Evolutionary conservation across 2,329 filamentous ascomycete species (phyloP), one percentile per base, ranked within the genome.

Genomic region (Teratosphaeria nubilosa): DNA sequence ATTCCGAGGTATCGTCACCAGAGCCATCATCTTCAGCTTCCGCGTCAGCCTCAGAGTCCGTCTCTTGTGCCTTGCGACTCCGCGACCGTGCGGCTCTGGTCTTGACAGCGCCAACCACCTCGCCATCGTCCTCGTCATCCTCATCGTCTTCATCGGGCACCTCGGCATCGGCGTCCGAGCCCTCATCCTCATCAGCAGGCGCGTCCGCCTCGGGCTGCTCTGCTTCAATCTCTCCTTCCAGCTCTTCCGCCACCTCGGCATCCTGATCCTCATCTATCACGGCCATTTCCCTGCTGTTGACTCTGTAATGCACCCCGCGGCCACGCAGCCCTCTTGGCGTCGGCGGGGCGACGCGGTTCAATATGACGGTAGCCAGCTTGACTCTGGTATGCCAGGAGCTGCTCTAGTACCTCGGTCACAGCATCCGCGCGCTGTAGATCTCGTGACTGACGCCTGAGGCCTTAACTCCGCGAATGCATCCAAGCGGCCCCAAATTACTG

Each of bases 121-220:
- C 77, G 50, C 68, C 73, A 51, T 77, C 75, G 16, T 69, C 74
- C 59, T 77, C 76, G n/a, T 78, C 77, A 51, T 71, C 65, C 56
- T 76, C 78, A 70, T 75, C 76, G 48, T 80, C 75, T 22, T 77
- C 76, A 56, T 76, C 75, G 51, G 76, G 78, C n/a, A 73, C 73
- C 54, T 76, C 82, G 30, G 77, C 81, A 62, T 84, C 75, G n/a
- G 74, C 68, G 41, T 77, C 74, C 50, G 74, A 74, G 59, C 58
- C 67, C 52, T 62, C 62, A n/a, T 66, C 66, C n/a, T 65, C 62
- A 20, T 25, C 51, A 10, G 59, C 63, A 27, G 65, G 65, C 25
- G 70, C 67, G 20, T 63, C 73, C 24, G 63, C 63, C 52, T 68
- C 62, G 58, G n/a, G 57, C 56, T 66, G 62, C 58, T 73, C 58